phyloP scores from a whole-genome alignment of 441 rosid genomes.

The Caryocar brasiliense region DNA sequence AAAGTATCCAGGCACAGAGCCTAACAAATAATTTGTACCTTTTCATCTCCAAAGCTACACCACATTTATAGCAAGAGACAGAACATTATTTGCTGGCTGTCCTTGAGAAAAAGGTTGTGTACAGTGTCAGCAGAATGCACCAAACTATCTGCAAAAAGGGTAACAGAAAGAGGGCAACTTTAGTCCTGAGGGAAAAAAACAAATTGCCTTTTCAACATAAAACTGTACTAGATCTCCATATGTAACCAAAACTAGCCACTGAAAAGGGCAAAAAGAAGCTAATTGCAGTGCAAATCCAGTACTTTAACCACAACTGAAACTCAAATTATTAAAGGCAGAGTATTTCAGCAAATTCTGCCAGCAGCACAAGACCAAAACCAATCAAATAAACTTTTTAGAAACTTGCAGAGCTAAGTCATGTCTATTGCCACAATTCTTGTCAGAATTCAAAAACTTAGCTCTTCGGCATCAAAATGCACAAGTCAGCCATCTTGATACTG shows the following conservation, averaged over 20 bases:
- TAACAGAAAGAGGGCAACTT: background rate
- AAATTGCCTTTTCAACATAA: background rate
- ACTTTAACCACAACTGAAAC: background rate
- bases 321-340: no score
- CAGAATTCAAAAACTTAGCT: background rate
- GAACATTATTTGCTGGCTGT: conserved; percentile 19
- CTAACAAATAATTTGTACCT: conserved; percentile 21
- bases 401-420: no score
- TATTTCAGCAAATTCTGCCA: no score
- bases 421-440: no score
- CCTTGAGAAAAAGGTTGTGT: background rate
- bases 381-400: no score
- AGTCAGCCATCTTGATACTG: background rate
- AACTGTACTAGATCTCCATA: no score
- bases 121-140: background rate
- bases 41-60: conserved; percentile 46
- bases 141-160: conserved; percentile 8
- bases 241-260: no score
- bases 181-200: background rate
- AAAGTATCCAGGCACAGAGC: background rate
- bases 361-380: no score
- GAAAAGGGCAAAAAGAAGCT: background rate
- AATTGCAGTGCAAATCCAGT: background rate
- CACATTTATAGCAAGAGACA: conserved; percentile 30
- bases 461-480: background rate